These are phyloP conservation scores for Candida quercuum DNA, from an alignment of 805 yeast genomes.

Conservation along the genomic window DNA sequence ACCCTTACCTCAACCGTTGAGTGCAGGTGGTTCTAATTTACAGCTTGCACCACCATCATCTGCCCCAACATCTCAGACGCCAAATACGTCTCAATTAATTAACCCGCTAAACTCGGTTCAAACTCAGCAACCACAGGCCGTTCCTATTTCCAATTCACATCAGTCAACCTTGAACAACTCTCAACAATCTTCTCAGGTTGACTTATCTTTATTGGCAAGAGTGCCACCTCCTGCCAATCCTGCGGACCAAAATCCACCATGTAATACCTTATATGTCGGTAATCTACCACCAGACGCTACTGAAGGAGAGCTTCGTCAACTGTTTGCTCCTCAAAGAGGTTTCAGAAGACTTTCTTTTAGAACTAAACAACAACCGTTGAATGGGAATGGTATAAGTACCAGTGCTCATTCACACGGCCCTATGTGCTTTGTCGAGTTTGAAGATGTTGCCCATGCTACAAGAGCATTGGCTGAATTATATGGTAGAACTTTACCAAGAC, in stretches of 20 bases:
- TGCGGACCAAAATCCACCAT: constrained; percentile 98
- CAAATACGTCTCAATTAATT: constrained; percentile 2
- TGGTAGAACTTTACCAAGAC: constrained; percentile 85
- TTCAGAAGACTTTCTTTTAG: constrained; percentile 90
- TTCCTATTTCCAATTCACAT: no score
- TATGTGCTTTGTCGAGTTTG: constrained; percentile 99
- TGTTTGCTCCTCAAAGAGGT: constrained; percentile 87
- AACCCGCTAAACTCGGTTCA: constrained; percentile 6
- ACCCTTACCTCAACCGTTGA: constrained; percentile 8
- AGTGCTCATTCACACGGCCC: constrained; percentile 72
- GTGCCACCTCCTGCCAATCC: constrained; percentile 95
- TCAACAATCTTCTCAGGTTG: constrained; percentile 38
- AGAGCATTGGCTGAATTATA: constrained; percentile 90
- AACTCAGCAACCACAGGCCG: constrained; percentile 6
- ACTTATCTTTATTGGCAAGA: constrained; percentile 65
- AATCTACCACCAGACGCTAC: constrained; percentile 96
- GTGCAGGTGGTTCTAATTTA: constrained; percentile 1
- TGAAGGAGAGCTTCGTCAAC: constrained; percentile 82
- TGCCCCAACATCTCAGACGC: constrained; percentile 5
- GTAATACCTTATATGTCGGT: constrained; percentile 95
- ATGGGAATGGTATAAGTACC: constrained; percentile 24
- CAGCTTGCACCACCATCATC: constrained; percentile 1
- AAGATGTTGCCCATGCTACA: constrained; percentile 90
- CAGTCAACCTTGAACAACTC: constrained; percentile 9
- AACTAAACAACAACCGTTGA: constrained; percentile 50